Evolutionary conservation across 163 green algal species (phyloP).

Genomic region (Volvox carteri): DNA sequence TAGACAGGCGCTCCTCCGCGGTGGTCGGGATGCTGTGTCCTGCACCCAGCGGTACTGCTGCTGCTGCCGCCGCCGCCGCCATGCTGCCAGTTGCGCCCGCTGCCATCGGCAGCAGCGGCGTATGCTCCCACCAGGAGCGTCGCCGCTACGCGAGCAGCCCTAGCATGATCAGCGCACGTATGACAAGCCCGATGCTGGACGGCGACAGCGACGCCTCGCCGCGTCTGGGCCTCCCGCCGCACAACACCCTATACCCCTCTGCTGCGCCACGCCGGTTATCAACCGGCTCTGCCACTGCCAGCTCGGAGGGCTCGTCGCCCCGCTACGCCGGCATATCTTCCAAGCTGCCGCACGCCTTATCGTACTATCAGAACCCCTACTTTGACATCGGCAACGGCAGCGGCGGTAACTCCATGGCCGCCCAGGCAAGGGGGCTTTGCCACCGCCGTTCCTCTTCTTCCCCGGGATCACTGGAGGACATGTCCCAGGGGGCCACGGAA

Average conservation of each 20-base stretch:
- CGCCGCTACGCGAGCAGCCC: slow-evolving; percentile 14
- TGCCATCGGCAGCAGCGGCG: not conserved
- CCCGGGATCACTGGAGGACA: no score
- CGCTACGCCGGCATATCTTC: not conserved
- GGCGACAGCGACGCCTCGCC: slow-evolving; percentile 20
- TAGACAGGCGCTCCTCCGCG: not conserved
- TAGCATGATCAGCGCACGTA: not conserved
- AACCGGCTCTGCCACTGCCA: no score
- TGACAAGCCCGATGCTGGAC: not conserved
- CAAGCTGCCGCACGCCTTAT: not conserved
- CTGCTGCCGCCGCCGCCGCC: not conserved
- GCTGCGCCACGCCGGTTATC: not conserved
- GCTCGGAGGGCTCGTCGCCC: not conserved
- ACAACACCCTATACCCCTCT: slow-evolving; percentile 6
- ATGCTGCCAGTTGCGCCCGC: not conserved
- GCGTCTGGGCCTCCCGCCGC: not conserved
- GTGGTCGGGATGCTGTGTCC: not conserved
- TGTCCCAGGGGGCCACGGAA: no score
- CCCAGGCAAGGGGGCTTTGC: not conserved
- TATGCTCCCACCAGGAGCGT: not conserved
- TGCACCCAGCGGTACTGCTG: not conserved
- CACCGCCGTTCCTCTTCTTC: no score
- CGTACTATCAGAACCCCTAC: not conserved
- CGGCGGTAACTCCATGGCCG: not conserved
- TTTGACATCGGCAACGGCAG: not conserved